Base-by-base conservation (phyloP, 768 basidiomycete species). In the Mrakia hoshinonis region DNA sequence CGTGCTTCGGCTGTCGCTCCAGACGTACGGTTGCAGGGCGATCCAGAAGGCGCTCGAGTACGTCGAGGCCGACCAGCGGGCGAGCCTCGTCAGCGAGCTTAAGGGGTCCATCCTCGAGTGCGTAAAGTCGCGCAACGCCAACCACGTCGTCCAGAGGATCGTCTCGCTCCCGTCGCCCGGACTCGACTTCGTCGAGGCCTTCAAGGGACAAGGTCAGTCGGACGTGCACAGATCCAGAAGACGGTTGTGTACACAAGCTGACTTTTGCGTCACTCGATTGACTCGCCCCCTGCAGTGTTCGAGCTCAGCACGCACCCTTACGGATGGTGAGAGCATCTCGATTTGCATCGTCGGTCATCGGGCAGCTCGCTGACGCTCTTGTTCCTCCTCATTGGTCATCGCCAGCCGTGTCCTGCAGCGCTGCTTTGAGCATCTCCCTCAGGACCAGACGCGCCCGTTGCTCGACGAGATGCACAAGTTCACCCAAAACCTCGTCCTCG, bases 11-110 rank as follows among this genome's bases (percentile, higher is more conserved):
- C 82, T 97, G 66, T 89, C 92, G 12, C 81, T 89, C 68, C 90
- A 97, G 77, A 91, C 94, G 85, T 98, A 98, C 79, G 95, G 94
- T 4, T 99, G 95, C 80, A 86, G 95, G 93, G 98, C 72, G 73
- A 77, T 78, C 52, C 70, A 71, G 46, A 71, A 71, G 70, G 91
- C 92, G 36, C 83, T 98, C 26, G 93, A 97, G 76, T 86, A 84
- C 76, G 83, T 92, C 66, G 81, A 86, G 22, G 86, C 87, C 20
- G 89, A 90, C 65, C 89, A 94, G 75, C 91, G 94, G 79, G 82
- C 82, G 22, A 74, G 79, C 22, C 85, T 98, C 61, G 87, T 96
- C 26, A 84, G 82, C 69, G 91, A 92, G 79, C 82, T 97, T 52
- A 87, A 91, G 73, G 84, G 85, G 0, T 85, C 90, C 75, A 86